Evolutionary conservation across 2,329 filamentous ascomycete genomes (phyloP), one percentile per base, ranked within the genome.

Genomic region (Pseudocercospora crystallina): DNA sequence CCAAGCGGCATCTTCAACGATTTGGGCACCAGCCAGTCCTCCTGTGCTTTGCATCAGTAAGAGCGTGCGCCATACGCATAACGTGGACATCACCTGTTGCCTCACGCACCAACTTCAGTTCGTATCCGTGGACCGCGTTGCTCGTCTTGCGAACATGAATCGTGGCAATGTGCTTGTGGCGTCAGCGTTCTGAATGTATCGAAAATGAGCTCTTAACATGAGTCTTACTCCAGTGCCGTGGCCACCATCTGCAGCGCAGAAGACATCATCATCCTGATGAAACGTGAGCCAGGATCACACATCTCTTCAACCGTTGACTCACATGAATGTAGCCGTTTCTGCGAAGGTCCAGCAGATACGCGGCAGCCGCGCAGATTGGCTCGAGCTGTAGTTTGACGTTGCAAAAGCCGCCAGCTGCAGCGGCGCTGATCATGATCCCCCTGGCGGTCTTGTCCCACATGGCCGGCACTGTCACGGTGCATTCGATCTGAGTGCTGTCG

Each of bases 181-280:
- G n/a, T n/a, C n/a, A n/a, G n/a, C n/a, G n/a, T n/a, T n/a, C n/a
- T n/a, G n/a, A n/a, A n/a, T n/a, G n/a, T n/a, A n/a, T n/a, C n/a
- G n/a, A n/a, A n/a, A n/a, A n/a, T 26, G 4, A 41, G 4, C 12
- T 41, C 38, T 26, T 12, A 17, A 11, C 5, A 1, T 5, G 36
- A n/a, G 9, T 10, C n/a, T 9, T 38, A 15, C 36, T 17, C 26
- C 30, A 3, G 38, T 41, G 13, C 38, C 38, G 30, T 41, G 38
- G 7, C 38, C 38, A 17, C 38, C 38, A 41, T 41, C 38, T 3
- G 38, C 38, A 41, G 17, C 26, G 17, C 38, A 41, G 38, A 41
- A 8, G 13, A 17, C 11, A 41, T 41, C 38, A 17, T 41, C 38
- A 13, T 41, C 38, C 38, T 41, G 38, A 29, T n/a, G n/a, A n/a